Conservation (phyloP, 306 rosid genomes). For the Castanopsis chinensis region DNA sequence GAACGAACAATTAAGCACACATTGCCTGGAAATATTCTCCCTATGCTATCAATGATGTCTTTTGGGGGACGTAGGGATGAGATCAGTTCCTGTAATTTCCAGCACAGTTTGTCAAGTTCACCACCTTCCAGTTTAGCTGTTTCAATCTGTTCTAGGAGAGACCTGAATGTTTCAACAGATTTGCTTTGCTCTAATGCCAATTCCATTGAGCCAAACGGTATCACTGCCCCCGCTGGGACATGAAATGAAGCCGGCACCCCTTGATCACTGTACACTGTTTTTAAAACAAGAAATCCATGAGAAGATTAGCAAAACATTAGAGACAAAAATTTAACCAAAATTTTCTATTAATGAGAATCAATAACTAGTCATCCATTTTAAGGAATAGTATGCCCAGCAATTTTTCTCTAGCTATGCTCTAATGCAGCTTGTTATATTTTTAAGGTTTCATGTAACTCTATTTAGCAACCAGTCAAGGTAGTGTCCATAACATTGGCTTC, state of each 20-base stretch:
- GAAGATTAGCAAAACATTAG: slow-evolving; percentile 13
- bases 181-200: slow-evolving; percentile 64
- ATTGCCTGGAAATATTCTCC: slow-evolving; percentile 58
- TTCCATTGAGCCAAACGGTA: slow-evolving; percentile 96
- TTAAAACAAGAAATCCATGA: slow-evolving; percentile 25
- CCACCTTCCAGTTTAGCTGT: slow-evolving; percentile 60
- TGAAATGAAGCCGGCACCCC: slow-evolving; percentile 80
- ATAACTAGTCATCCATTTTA: slow-evolving; percentile 8
- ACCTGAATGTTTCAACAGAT: slow-evolving; percentile 56
- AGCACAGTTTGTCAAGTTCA: slow-evolving; percentile 66
- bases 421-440: not conserved
- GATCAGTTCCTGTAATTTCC: slow-evolving; percentile 73
- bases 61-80: slow-evolving; percentile 62
- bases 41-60: slow-evolving; percentile 59
- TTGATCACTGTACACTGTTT: slow-evolving; percentile 70
- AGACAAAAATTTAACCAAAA: slow-evolving; percentile 4
- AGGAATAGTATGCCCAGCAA: not conserved
- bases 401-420: not conserved
- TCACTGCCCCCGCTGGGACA: slow-evolving; percentile 86
- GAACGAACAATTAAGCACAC: slow-evolving; percentile 83
- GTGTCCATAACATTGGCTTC: too few species aligned
- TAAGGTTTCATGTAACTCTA: not conserved
- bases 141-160: slow-evolving; percentile 63
- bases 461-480: not conserved
- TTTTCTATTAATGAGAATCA: slow-evolving; percentile 16